These are phyloP conservation scores for Ceratopteris richardii DNA, from an alignment of 75 land plant species.

Conservation along the genomic window DNA sequence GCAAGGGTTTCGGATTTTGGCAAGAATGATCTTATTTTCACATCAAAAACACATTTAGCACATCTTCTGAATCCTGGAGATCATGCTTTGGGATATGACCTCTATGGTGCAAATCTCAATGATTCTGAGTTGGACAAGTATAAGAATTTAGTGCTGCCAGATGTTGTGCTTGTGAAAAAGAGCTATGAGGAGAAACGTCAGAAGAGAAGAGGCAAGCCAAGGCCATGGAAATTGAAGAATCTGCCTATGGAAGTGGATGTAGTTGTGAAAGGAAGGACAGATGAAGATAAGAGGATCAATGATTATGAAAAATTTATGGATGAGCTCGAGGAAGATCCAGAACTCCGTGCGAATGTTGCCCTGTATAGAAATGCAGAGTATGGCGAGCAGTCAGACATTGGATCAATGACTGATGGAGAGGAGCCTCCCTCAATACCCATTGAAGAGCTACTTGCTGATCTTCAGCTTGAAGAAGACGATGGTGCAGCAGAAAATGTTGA, in stretches of 20 bases:
- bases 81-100: conserved; percentile 69
- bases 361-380: conserved; percentile 52
- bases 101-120: conserved; percentile 63
- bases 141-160: conserved; percentile 44
- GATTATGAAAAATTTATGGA: conserved; percentile 70
- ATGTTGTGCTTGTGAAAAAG: conserved; percentile 68
- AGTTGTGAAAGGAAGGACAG: conserved; percentile 23
- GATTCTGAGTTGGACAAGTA: conserved; percentile 61
- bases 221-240: conserved; percentile 69
- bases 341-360: conserved; percentile 60
- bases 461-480: conserved; percentile 39
- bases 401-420: conserved; percentile 64
- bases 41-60: conserved; percentile 53
- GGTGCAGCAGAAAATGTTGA: conserved; percentile 15
- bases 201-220: conserved; percentile 51
- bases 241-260: conserved; percentile 65
- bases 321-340: conserved; percentile 78
- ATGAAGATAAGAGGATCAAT: conserved; percentile 46
- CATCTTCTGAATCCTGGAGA: conserved; percentile 66
- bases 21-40: conserved; percentile 54
- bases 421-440: conserved; percentile 59
- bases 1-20: conserved; percentile 66
- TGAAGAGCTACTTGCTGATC: conserved; percentile 72
- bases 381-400: conserved; percentile 41
- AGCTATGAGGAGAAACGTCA: conserved; percentile 77